Percentiles rank a stretch among this genome's conserved stretches.
Conservation (phyloP, 2,329 filamentous ascomycete species). For the Fusarium albosuccineum region DNA sequence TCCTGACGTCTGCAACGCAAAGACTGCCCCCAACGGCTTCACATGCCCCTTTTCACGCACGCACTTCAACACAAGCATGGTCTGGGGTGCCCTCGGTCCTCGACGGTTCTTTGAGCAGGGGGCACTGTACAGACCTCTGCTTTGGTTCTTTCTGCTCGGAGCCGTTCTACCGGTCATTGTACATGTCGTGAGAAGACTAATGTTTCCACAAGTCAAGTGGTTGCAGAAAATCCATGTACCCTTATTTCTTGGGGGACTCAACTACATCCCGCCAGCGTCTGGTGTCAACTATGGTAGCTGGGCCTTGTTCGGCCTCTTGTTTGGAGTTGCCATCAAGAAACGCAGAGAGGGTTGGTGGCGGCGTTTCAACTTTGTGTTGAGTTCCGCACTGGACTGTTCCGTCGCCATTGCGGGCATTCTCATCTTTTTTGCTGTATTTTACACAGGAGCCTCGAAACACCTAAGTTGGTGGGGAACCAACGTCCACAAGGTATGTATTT, state of each 20-base stretch:
- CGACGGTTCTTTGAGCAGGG: slow-evolving; percentile 65
- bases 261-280: slow-evolving; percentile 51
- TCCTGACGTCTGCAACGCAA: slow-evolving; percentile 59
- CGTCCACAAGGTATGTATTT: slow-evolving; percentile 26
- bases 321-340: slow-evolving; percentile 44
- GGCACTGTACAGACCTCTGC: slow-evolving; percentile 62
- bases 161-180: slow-evolving; percentile 61
- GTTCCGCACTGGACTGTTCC: slow-evolving; percentile 49
- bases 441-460: slow-evolving; percentile 45
- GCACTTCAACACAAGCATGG: slow-evolving; percentile 66
- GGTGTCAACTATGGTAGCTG: slow-evolving; percentile 52
- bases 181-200: slow-evolving; percentile 50
- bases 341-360: slow-evolving; percentile 48
- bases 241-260: slow-evolving; percentile 48
- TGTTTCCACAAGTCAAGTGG: slow-evolving; percentile 43
- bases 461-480: slow-evolving; percentile 50
- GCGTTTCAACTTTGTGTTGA: slow-evolving; percentile 50
- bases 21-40: slow-evolving; percentile 61
- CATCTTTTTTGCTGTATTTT: slow-evolving; percentile 52
- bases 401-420: slow-evolving; percentile 50
- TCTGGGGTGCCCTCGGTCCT: slow-evolving; percentile 70
- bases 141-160: slow-evolving; percentile 68
- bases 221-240: slow-evolving; percentile 49
- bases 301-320: slow-evolving; percentile 48
- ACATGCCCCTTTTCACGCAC: slow-evolving; percentile 53